Conservation (phyloP, 768 basidiomycete genomes). For the Boletus vermiculosoides region DNA sequence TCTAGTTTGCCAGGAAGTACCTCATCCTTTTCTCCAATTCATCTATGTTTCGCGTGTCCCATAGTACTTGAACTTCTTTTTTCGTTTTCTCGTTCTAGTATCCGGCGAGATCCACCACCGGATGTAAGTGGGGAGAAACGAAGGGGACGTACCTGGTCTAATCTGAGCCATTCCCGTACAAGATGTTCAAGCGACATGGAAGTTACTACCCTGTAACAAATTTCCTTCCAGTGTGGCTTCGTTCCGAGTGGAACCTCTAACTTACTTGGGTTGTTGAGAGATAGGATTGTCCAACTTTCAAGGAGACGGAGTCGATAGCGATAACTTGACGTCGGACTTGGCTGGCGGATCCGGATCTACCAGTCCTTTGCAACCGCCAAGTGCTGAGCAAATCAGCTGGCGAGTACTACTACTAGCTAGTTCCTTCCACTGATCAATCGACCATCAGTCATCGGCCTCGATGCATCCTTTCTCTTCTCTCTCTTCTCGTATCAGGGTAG, state of each 20-base stretch:
- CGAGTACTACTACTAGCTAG: too few relatives aligned
- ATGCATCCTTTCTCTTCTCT: neutral
- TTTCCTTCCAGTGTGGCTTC: neutral
- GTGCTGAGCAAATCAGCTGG: neutral
- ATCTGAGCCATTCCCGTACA: slow-evolving; percentile 50
- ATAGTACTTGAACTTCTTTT: slow-evolving; percentile 36
- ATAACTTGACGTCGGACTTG: neutral
- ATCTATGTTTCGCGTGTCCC: slow-evolving; percentile 25
- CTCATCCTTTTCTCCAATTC: slow-evolving; percentile 45
- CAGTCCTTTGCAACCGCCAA: neutral
- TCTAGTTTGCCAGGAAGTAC: slow-evolving; percentile 20
- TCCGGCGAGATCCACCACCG: neutral
- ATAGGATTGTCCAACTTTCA: neutral
- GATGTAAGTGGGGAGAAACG: neutral
- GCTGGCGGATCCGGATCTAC: neutral
- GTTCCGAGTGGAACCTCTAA: neutral
- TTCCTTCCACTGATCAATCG: too few relatives aligned
- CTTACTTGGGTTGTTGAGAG: neutral
- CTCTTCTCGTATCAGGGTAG: neutral
- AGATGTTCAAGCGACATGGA: slow-evolving; percentile 38
- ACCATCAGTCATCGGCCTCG: too few relatives aligned
- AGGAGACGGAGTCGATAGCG: neutral
- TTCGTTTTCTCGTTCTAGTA: slow-evolving; percentile 40
- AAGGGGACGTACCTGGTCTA: slow-evolving; percentile 41
- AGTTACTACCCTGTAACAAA: neutral